Conservation (phyloP, 1,284 basidiomycete species). For the Earliella scabrosa region DNA sequence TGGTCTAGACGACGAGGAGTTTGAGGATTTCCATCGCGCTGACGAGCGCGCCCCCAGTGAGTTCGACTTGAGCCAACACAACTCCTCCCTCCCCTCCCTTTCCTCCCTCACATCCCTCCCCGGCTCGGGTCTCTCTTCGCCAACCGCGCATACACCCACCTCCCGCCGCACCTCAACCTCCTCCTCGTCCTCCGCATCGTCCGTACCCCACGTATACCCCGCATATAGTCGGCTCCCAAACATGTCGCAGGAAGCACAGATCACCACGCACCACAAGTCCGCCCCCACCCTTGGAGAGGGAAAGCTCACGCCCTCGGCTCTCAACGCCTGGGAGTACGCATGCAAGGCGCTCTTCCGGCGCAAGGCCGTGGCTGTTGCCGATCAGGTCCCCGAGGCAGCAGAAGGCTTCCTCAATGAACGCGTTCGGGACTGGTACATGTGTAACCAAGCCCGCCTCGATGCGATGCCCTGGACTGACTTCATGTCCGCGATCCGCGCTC, state of each 20-base stretch:
- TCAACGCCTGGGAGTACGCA: background rate
- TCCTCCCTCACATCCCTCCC: no score
- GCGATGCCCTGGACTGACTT: no score
- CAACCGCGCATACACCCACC: background rate
- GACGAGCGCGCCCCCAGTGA: no score
- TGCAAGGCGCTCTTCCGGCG: background rate
- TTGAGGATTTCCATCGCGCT: no score
- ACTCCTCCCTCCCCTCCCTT: no score
- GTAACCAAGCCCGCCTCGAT: no score
- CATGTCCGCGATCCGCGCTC: background rate
- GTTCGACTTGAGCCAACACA: no score
- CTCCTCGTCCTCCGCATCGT: background rate
- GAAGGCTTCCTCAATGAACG: no score
- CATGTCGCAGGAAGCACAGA: background rate
- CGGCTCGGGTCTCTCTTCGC: background rate
- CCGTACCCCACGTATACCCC: background rate
- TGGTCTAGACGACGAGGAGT: background rate
- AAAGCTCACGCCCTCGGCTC: background rate
- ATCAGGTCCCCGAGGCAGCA: background rate
- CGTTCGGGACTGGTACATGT: no score
- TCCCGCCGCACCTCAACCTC: background rate
- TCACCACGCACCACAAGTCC: background rate
- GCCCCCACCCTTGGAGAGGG: background rate
- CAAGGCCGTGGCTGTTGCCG: no score
- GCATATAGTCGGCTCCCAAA: background rate